Evolutionary conservation across 2,329 filamentous ascomycete genomes (phyloP).

Genomic region (Passalora sequoiae): DNA sequence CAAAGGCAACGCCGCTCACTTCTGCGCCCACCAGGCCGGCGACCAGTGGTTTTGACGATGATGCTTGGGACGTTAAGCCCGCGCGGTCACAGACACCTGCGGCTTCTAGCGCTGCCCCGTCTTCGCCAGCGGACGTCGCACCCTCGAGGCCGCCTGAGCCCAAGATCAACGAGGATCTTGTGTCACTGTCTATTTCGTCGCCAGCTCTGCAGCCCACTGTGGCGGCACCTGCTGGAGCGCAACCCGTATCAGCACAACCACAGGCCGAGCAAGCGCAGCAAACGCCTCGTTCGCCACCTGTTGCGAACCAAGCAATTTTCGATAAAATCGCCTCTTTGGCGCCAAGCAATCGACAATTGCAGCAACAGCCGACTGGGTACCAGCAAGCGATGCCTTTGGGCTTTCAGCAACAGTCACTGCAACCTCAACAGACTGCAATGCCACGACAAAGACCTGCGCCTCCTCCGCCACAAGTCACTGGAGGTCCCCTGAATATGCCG

Average conservation of each 20-base stretch:
- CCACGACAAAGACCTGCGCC: slow-evolving; percentile 65
- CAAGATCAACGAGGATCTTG: slow-evolving; percentile 63
- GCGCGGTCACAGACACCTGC: slow-evolving; percentile 52
- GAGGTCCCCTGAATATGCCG: slow-evolving; percentile 63
- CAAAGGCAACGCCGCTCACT: slow-evolving; percentile 47
- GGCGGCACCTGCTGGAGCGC: slow-evolving; percentile 43
- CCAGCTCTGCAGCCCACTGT: slow-evolving; percentile 54
- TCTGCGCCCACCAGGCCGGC: slow-evolving; percentile 44
- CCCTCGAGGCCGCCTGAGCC: slow-evolving; percentile 41
- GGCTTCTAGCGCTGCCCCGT: slow-evolving; percentile 34
- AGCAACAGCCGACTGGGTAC: slow-evolving; percentile 35
- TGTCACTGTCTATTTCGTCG: slow-evolving; percentile 61
- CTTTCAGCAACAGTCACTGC: slow-evolving; percentile 13
- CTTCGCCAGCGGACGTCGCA: slow-evolving; percentile 38
- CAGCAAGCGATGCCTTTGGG: slow-evolving; percentile 23
- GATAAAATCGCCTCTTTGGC: slow-evolving; percentile 42
- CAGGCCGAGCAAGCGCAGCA: slow-evolving; percentile 31
- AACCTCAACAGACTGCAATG: slow-evolving; percentile 38
- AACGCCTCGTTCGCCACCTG: slow-evolving; percentile 38
- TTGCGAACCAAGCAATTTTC: slow-evolving; percentile 46
- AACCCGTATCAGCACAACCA: slow-evolving; percentile 38
- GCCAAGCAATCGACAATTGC: slow-evolving; percentile 20
- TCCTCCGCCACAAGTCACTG: slow-evolving; percentile 56
- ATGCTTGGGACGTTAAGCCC: slow-evolving; percentile 95
- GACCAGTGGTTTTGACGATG: slow-evolving; percentile 75